Percentiles rank a stretch among this genome's conserved stretches.
Evolutionary conservation across 495 filamentous ascomycete species (phyloP).

Genomic region (Talaromyces nanjingensis): DNA sequence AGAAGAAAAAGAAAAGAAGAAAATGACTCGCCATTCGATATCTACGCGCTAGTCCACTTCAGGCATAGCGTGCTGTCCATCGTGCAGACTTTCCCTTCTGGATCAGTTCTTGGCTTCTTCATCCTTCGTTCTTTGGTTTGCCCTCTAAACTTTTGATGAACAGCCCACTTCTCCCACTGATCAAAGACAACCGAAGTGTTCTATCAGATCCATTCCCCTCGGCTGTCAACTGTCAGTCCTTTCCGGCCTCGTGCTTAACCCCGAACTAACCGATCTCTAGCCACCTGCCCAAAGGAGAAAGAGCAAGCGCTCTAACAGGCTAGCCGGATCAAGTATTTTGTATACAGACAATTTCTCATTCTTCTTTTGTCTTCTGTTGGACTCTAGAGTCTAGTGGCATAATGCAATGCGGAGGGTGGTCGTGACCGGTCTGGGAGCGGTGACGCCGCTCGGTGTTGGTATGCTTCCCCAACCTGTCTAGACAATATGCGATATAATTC

Average conservation of each 20-base stretch:
- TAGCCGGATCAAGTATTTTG: slow-evolving; percentile 1
- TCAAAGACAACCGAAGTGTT: not conserved
- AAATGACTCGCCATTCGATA: not conserved
- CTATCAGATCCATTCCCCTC: not conserved
- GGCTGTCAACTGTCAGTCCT: not conserved
- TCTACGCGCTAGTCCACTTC: not conserved
- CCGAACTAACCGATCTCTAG: not conserved
- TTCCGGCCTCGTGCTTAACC: not conserved
- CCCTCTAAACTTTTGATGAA: not conserved
- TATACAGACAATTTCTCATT: not conserved
- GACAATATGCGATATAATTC: not conserved
- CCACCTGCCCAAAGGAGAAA: not conserved
- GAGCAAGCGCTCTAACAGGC: not conserved
- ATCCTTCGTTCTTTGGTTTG: slow-evolving; percentile 1
- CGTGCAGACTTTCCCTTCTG: slow-evolving; percentile 44
- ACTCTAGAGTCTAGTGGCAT: slow-evolving; percentile 6
- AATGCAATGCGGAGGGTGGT: slow-evolving; percentile 85
- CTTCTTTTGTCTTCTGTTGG: not conserved
- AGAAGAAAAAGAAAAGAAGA: not conserved
- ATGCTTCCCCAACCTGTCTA: slow-evolving; percentile 13
- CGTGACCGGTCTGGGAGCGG: slow-evolving; percentile 86
- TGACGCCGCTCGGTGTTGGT: slow-evolving; percentile 87
- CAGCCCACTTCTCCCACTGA: not conserved
- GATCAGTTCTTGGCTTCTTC: slow-evolving; percentile 12
- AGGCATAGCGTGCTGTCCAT: slow-evolving; percentile 10